Base-by-base conservation (phyloP, 1,284 basidiomycete species). In the Clitocybe nebularis region DNA sequence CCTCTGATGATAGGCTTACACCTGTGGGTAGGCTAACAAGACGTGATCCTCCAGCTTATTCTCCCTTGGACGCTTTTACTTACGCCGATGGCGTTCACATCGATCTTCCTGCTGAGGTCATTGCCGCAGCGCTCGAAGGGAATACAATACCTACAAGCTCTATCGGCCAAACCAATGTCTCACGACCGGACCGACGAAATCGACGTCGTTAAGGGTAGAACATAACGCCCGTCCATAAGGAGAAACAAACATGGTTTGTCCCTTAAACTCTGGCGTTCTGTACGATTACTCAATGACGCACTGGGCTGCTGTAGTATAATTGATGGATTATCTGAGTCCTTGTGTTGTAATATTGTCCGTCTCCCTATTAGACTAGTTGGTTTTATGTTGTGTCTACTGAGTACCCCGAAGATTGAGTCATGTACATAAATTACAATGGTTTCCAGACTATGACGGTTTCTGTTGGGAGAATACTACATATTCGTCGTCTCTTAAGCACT, bases 1-100 rank as follows among this genome's bases (percentile, higher is more conserved):
- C n/a, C n/a, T 45, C 41, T 24, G 51, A 51, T 26, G 61, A 64
- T 40, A 52, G 56, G 11, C 52, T 62, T 39, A 46, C 57, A 25
- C 57, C 60, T 30, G 46, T 48, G 36, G 56, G 17, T 51, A 63
- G 51, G 10, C 43, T 73, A 25, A 64, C 64, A 37, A 69, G 75
- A 51, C 71, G 77, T 45, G 82, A 84, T 47, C 87, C 87, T 20
- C 87, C 87, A 17, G 84, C 84, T 16, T 90, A 90, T 63, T 89
- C 87, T 5, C 87, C 88, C 13, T 61, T 90, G 53, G 87, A 90
- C 55, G 84, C 88, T 9, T 85, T 73, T 53, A 75, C 79, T 29
- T 89, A 90, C 55, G 71, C 81, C 22, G 87, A 90, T 28, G 87
- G 88, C 26, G 88, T 90, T 19, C 83, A 84, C 44, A 78, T 90